Percentiles rank a stretch among this genome's conserved stretches.
Evolutionary conservation across 306 rosid genomes (phyloP).

Genomic region (Biancaea sappan): DNA sequence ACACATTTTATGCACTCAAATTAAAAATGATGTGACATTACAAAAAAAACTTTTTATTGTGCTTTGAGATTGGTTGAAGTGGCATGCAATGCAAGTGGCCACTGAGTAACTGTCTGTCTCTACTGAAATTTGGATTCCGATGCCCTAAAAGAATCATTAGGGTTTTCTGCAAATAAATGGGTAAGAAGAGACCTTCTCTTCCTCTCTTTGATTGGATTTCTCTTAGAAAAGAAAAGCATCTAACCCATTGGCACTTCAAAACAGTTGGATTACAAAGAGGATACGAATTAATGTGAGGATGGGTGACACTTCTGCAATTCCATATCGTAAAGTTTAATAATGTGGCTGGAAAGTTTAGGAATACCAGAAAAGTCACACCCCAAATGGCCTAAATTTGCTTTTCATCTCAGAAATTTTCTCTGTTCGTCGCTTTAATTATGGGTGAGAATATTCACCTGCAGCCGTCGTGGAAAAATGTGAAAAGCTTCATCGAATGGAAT

Average conservation of each 20-base stretch:
- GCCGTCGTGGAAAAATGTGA: constrained; percentile 18
- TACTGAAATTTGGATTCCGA: constrained; percentile 23
- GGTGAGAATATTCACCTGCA: constrained; percentile 40
- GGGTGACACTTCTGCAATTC: constrained; percentile 35
- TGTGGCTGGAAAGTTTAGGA: constrained; percentile 50
- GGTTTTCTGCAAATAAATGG: constrained; percentile 41
- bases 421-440: constrained; percentile 21
- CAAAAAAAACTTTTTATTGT: too few relatives aligned
- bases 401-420: background rate
- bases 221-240: constrained; percentile 30
- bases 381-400: constrained; percentile 22
- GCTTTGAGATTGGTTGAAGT: too few relatives aligned
- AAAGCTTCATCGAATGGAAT: constrained; percentile 30
- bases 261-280: constrained; percentile 31
- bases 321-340: too few relatives aligned
- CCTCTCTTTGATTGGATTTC: constrained; percentile 35
- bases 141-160: constrained; percentile 35
- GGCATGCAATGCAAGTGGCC: too few relatives aligned
- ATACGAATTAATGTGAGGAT: constrained; percentile 35
- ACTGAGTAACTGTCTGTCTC: too few relatives aligned
- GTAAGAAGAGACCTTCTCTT: constrained; percentile 25
- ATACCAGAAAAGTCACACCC: constrained; percentile 39
- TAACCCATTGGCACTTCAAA: constrained; percentile 40
- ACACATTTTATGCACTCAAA: too few relatives aligned
- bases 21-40: too few relatives aligned